These are phyloP conservation scores for Tricholoma sp. DNA, from an alignment of 768 basidiomycete genomes.

Conservation along the genomic window DNA sequence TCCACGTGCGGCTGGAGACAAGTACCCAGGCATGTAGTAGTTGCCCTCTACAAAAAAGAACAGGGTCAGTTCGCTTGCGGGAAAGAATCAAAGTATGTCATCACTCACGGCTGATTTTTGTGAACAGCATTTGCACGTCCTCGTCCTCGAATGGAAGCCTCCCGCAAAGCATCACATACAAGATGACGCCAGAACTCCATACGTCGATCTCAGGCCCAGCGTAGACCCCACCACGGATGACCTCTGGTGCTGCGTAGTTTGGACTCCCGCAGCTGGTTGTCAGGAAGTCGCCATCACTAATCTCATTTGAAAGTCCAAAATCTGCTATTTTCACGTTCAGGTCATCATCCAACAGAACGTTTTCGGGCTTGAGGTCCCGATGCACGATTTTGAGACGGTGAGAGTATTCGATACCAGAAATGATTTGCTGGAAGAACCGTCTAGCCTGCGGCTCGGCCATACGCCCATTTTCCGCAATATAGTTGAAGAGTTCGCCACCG, in stretches of 20 bases:
- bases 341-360: slow-evolving; percentile 80
- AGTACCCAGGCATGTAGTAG: slow-evolving; percentile 79
- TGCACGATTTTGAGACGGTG: slow-evolving; percentile 97
- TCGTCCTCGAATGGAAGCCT: slow-evolving; percentile 97
- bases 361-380: slow-evolving; percentile 97
- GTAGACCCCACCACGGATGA: slow-evolving; percentile 92
- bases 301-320: slow-evolving; percentile 94
- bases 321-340: slow-evolving; percentile 98
- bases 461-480: slow-evolving; percentile 90
- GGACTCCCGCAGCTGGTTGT: slow-evolving; percentile 98
- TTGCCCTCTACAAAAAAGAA: slow-evolving; percentile 61
- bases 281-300: slow-evolving; percentile 94
- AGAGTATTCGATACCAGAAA: slow-evolving; percentile 95
- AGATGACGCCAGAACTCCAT: slow-evolving; percentile 98
- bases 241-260: slow-evolving; percentile 98
- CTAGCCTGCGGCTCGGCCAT: slow-evolving; percentile 87
- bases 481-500: slow-evolving; percentile 95
- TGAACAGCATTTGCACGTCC: slow-evolving; percentile 87
- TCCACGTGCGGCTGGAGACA: slow-evolving; percentile 70
- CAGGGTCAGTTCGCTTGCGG: slow-evolving; percentile 5
- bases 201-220: slow-evolving; percentile 98
- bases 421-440: slow-evolving; percentile 97
- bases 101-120: slow-evolving; percentile 82
- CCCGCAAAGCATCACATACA: slow-evolving; percentile 97
- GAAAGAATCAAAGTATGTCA: neutral